Percentiles rank a stretch among this genome's conserved stretches.
These are phyloP conservation scores for Fusarium pseudocircinatum DNA, from an alignment of 2,329 filamentous ascomycete species.

Conservation along the genomic window DNA sequence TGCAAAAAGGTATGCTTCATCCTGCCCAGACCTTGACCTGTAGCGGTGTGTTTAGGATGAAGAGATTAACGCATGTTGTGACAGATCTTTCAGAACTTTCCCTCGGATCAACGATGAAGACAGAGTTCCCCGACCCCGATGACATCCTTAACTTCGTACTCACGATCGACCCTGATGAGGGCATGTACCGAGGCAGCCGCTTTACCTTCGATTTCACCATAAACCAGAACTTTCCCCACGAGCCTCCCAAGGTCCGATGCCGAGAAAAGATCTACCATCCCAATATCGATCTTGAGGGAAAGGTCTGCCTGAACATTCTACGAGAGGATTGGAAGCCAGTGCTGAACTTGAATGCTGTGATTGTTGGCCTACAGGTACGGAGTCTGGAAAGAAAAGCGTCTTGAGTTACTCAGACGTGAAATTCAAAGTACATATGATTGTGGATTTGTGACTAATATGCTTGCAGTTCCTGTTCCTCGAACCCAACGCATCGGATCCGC, in stretches of 20 bases:
- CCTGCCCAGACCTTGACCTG: not conserved
- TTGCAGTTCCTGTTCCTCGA: slow-evolving; percentile 93
- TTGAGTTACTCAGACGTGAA: not conserved
- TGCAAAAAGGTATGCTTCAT: slow-evolving; percentile 82
- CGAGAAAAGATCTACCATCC: slow-evolving; percentile 99
- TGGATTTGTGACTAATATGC: slow-evolving; percentile 31
- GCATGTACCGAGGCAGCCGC: slow-evolving; percentile 84
- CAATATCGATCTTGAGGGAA: slow-evolving; percentile 97
- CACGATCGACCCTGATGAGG: slow-evolving; percentile 85
- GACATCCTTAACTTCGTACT: slow-evolving; percentile 87
- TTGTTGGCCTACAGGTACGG: slow-evolving; percentile 86
- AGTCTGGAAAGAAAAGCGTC: not conserved
- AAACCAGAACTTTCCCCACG: slow-evolving; percentile 95
- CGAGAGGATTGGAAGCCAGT: slow-evolving; percentile 99
- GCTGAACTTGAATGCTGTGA: slow-evolving; percentile 93
- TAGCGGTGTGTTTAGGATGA: not conserved
- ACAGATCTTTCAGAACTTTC: slow-evolving; percentile 84
- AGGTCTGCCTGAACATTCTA: slow-evolving; percentile 97
- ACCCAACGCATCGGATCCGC: slow-evolving; percentile 94
- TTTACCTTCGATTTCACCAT: slow-evolving; percentile 95
- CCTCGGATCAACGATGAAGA: slow-evolving; percentile 82
- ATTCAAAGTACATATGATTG: not conserved
- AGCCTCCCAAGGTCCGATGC: slow-evolving; percentile 97
- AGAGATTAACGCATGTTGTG: slow-evolving; percentile 8
- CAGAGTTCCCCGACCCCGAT: slow-evolving; percentile 82